phyloP scores from a whole-genome alignment of 179 eudicot species.

The Spinacia oleracea region DNA sequence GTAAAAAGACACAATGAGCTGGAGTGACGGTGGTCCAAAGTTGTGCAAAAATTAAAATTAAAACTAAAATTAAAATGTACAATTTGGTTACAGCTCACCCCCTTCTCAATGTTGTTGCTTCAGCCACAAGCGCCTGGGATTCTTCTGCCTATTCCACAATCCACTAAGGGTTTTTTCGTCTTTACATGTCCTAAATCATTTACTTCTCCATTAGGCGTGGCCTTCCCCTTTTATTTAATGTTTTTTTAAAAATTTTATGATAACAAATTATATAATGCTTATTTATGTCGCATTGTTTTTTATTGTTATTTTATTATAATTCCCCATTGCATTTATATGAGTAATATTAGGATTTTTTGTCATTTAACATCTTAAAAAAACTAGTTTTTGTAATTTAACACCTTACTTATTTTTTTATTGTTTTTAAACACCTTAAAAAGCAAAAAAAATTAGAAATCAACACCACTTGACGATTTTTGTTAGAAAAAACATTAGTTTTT shows the following conservation, averaged over 20 bases:
- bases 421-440: no score
- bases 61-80: no score
- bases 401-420: no score
- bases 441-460: no score
- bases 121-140: conserved; percentile 29
- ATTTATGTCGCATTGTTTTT: background rate
- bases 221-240: background rate
- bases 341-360: no score
- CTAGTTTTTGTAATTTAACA: no score
- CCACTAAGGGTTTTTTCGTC: background rate
- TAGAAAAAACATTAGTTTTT: no score
- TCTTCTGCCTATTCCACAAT: conserved; percentile 13
- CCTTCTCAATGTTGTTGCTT: conserved; percentile 30
- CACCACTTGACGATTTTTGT: no score
- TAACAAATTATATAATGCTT: background rate
- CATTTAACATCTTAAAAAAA: no score
- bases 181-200: background rate
- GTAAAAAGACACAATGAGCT: conserved; percentile 28
- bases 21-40: conserved; percentile 55
- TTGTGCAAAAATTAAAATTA: no score
- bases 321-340: background rate
- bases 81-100: conserved; percentile 51
- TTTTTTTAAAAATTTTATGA: background rate
- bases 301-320: background rate
- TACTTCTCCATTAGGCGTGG: background rate